Evolutionary conservation across 345 rosid species (phyloP).

Genomic region (Hypericum androsaemum): DNA sequence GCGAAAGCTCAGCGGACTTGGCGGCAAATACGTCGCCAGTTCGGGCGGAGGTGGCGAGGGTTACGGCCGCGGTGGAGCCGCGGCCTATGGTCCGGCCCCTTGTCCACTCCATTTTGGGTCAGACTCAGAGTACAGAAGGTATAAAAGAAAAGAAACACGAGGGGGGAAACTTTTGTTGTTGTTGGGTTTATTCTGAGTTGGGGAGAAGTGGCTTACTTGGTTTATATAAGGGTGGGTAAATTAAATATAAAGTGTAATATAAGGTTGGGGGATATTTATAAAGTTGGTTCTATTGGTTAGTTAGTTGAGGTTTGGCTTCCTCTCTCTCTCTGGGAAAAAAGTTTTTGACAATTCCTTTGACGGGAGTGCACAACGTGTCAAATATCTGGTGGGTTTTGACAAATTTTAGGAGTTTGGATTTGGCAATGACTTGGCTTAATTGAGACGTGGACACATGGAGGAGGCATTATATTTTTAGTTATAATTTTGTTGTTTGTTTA

Average conservation of each 20-base stretch:
- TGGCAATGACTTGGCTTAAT: not conserved
- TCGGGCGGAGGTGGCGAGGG: constrained; percentile 27
- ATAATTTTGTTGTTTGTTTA: too few relatives aligned
- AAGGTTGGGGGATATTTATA: not conserved
- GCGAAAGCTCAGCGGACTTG: constrained; percentile 41
- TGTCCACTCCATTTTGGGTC: constrained; percentile 56
- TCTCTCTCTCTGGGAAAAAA: too few relatives aligned
- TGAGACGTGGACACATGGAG: too few relatives aligned
- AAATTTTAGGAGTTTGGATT: not conserved
- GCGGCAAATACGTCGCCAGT: constrained; percentile 48
- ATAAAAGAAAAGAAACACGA: not conserved
- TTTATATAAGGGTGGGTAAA: too few relatives aligned
- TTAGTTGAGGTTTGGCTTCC: not conserved
- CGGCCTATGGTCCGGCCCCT: constrained; percentile 55
- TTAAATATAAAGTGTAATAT: too few relatives aligned
- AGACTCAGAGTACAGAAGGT: not conserved
- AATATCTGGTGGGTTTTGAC: not conserved
- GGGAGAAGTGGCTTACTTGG: not conserved
- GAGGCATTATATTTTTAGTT: too few relatives aligned
- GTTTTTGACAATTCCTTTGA: constrained; percentile 1
- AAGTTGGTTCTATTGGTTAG: not conserved
- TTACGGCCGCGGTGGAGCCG: constrained; percentile 74
- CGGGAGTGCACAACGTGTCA: not conserved
- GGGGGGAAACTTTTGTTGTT: not conserved
- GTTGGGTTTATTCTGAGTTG: not conserved